Evolutionary conservation across 2,329 filamentous ascomycete species (phyloP).

Genomic region (Apiospora aurea): DNA sequence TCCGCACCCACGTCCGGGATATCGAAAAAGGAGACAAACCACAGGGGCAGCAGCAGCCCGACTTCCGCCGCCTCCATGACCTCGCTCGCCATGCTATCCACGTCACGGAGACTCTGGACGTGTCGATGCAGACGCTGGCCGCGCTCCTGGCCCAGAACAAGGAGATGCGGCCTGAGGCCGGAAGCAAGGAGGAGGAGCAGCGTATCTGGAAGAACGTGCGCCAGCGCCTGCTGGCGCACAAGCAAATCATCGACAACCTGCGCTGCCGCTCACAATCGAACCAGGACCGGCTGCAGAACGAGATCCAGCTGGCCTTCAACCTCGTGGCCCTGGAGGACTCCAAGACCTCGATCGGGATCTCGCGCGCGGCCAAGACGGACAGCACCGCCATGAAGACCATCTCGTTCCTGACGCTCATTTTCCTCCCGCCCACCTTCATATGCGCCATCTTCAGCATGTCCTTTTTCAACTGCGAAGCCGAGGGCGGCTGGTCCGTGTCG

Average conservation of each 20-base stretch:
- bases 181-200: background rate
- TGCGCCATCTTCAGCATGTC: conserved; percentile 55
- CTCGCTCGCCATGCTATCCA: conserved; percentile 53
- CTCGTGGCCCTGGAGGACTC: conserved; percentile 51
- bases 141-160: conserved; percentile 44
- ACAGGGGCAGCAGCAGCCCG: conserved; percentile 36
- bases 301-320: conserved; percentile 62
- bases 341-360: conserved; percentile 47
- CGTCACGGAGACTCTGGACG: conserved; percentile 50
- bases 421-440: conserved; percentile 60
- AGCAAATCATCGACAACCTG: conserved; percentile 46
- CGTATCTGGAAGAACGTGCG: conserved; percentile 36
- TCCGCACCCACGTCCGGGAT: conserved; percentile 44
- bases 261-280: conserved; percentile 47
- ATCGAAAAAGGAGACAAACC: conserved; percentile 39
- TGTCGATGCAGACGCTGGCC: conserved; percentile 42
- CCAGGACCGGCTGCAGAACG: conserved; percentile 56
- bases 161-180: background rate
- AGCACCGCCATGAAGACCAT: conserved; percentile 60
- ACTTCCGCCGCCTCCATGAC: conserved; percentile 49
- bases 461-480: conserved; percentile 46
- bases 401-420: conserved; percentile 54
- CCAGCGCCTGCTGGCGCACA: conserved; percentile 42
- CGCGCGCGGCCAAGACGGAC: conserved; percentile 49
- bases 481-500: conserved; percentile 36